Base-by-base conservation (phyloP, 2,329 filamentous ascomycete genomes). In the Ophiostoma novo-ulmi region DNA sequence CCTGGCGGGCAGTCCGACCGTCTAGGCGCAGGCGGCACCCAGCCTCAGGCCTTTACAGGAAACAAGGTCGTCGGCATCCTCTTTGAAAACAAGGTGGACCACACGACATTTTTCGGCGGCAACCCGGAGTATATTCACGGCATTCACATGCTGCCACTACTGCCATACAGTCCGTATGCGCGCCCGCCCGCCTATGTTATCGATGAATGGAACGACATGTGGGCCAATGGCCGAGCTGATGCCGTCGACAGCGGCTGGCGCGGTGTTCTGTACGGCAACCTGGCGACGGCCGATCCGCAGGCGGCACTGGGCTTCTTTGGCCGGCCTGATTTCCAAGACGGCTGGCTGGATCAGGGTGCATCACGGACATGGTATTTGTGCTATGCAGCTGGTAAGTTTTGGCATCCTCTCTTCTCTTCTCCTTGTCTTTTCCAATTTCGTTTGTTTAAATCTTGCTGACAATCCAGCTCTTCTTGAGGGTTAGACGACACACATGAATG, bases 71-170 rank as follows among this genome's bases (percentile, higher is more conserved):
- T 84, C 2, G 87, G 87, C 6, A 89, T 89, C 73, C 78, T 97
- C 10, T 98, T 97, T 76, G 94, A 98, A 80, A 97, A 97, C 82
- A 98, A 98, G 81, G 85, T 93, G 70, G 92, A 98, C 78, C 92
- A 97, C 79, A 90, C 91, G 3, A 97, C 94, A 0, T 97, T 93
- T 80, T 97, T 97, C 76, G 92, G 92, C 64, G 79, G 82, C 69
- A 87, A 89, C 71, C 85, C 87, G 13, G 90, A 94, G 79, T 92
- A 88, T 75, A 86, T 96, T 72, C 81, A 87, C 76, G 91, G 91
- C 71, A 94, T 94, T 75, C 91, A 95, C 81, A 94, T 95, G 91
- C 84, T 94, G 44, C 92, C 92, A 0, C 81, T 94, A 64, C 83
- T 90, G 68, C 89, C 92, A 1, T 83, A 85, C 70, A 90, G 90